Evolutionary conservation across 2,329 filamentous ascomycete genomes (phyloP).

Genomic region (Fusarium keratoplasticum): DNA sequence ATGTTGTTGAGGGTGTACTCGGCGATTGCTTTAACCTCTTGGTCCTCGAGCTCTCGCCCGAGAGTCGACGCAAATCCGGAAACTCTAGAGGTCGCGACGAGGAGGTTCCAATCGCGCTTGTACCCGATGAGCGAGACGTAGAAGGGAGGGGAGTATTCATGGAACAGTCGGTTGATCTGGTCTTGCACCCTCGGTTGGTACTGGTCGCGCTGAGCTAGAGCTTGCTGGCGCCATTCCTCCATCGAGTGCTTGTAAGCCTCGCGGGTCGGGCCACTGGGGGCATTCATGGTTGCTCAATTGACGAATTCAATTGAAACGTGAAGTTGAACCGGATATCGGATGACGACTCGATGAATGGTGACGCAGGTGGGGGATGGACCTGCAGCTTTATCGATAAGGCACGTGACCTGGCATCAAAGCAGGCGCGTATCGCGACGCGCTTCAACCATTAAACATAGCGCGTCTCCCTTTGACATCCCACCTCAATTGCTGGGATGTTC

Average conservation of each 20-base stretch:
- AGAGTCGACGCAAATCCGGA: conserved; percentile 45
- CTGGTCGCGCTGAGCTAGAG: conserved; percentile 44
- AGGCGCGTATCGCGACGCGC: conserved; percentile 41
- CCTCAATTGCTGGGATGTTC: conserved; percentile 25
- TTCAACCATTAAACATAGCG: conserved; percentile 42
- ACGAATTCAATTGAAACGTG: not conserved
- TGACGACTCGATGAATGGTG: conserved; percentile 38
- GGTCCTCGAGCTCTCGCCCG: conserved; percentile 49
- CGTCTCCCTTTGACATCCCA: conserved; percentile 29
- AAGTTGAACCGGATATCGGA: conserved; percentile 24
- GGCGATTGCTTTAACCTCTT: conserved; percentile 51
- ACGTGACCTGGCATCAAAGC: conserved; percentile 41
- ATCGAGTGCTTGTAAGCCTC: conserved; percentile 44
- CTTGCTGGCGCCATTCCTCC: conserved; percentile 48
- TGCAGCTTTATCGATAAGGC: conserved; percentile 46
- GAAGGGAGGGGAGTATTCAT: conserved; percentile 48
- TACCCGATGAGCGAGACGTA: conserved; percentile 48
- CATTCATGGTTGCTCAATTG: conserved; percentile 29
- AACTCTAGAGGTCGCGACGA: conserved; percentile 44
- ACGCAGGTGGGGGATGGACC: conserved; percentile 39
- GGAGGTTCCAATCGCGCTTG: conserved; percentile 44
- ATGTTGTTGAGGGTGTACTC: conserved; percentile 49
- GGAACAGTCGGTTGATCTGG: conserved; percentile 48
- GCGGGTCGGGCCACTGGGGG: conserved; percentile 33
- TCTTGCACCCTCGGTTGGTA: conserved; percentile 47